phyloP scores from a whole-genome alignment of 805 yeast genomes.

The Maudiozyma serrabonitensis region DNA sequence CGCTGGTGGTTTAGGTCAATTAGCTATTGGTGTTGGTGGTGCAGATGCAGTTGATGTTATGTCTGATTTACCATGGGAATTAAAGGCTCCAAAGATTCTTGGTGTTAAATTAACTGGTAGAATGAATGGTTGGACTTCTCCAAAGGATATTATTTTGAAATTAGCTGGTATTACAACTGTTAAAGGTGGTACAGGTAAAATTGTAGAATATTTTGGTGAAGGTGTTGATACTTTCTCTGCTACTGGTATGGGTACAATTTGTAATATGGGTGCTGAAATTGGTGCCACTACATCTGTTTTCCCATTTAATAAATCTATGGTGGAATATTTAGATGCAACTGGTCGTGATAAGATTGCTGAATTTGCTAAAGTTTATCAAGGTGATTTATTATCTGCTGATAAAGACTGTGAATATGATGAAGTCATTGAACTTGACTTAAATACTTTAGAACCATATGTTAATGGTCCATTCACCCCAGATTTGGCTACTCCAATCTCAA shows the following conservation, averaged over 20 bases:
- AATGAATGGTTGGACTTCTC: conserved; percentile 92
- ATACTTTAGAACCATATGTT: conserved; percentile 86
- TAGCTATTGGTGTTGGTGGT: conserved; percentile 99
- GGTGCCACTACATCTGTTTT: conserved; percentile 97
- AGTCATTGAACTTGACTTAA: conserved; percentile 80
- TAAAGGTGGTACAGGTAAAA: conserved; percentile 96
- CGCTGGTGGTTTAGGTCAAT: conserved; percentile 97
- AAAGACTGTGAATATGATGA: conserved; percentile 91
- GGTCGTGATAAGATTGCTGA: conserved; percentile 78
- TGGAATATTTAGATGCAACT: conserved; percentile 77
- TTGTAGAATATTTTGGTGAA: conserved; percentile 92
- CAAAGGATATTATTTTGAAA: conserved; percentile 89
- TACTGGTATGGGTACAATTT: conserved; percentile 98
- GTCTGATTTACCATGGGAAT: conserved; percentile 93
- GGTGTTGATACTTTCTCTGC: conserved; percentile 89
- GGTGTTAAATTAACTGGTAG: conserved; percentile 93
- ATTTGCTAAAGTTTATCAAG: conserved; percentile 62
- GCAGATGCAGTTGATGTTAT: conserved; percentile 98
- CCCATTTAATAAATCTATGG: conserved; percentile 92
- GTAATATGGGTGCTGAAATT: conserved; percentile 99
- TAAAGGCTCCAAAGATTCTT: conserved; percentile 90
- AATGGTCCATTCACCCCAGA: conserved; percentile 99
- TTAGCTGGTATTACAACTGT: conserved; percentile 92
- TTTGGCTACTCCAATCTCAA: conserved; percentile 88
- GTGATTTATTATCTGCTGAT: conserved; percentile 71